Conservation (phyloP, 352 stramenopile genomes). For the Pythium phragmiticola region DNA sequence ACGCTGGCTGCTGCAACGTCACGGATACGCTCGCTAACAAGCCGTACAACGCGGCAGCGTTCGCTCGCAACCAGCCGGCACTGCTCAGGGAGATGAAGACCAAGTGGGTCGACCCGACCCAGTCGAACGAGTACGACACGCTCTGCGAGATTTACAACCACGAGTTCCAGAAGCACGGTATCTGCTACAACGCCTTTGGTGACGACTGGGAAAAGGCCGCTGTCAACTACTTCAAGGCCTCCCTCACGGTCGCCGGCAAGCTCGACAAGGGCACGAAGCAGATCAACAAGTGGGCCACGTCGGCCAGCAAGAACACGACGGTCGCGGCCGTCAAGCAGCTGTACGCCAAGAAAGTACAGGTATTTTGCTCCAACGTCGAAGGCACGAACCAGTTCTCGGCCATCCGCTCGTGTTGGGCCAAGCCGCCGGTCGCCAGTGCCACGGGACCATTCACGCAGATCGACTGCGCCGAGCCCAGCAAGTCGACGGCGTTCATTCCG, state of each 20-base stretch:
- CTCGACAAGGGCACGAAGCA: slow-evolving; percentile 36
- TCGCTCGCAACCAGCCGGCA: slow-evolving; percentile 41
- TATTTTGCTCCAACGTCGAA: slow-evolving; percentile 62
- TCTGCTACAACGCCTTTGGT: slow-evolving; percentile 64
- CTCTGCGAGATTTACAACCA: slow-evolving; percentile 84
- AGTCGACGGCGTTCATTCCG: slow-evolving; percentile 44
- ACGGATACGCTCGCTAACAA: slow-evolving; percentile 55
- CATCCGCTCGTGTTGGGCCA: slow-evolving; percentile 58
- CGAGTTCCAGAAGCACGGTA: slow-evolving; percentile 83
- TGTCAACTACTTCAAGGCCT: slow-evolving; percentile 64
- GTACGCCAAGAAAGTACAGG: slow-evolving; percentile 59
- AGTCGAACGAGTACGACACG: slow-evolving; percentile 47
- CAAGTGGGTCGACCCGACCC: slow-evolving; percentile 69
- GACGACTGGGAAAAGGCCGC: slow-evolving; percentile 49
- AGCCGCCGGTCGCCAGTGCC: slow-evolving; percentile 30
- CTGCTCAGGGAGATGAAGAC: slow-evolving; percentile 55
- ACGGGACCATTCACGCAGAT: slow-evolving; percentile 44
- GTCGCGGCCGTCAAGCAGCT: slow-evolving; percentile 31
- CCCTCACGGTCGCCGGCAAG: slow-evolving; percentile 46
- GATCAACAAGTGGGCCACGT: slow-evolving; percentile 53
- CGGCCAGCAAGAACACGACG: slow-evolving; percentile 1
- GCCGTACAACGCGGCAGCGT: slow-evolving; percentile 49
- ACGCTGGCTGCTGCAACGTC: slow-evolving; percentile 71
- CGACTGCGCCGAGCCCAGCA: slow-evolving; percentile 41
- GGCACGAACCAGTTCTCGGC: slow-evolving; percentile 61